phyloP scores from a whole-genome alignment of 495 filamentous ascomycete species.

The Rhypophila decipiens region DNA sequence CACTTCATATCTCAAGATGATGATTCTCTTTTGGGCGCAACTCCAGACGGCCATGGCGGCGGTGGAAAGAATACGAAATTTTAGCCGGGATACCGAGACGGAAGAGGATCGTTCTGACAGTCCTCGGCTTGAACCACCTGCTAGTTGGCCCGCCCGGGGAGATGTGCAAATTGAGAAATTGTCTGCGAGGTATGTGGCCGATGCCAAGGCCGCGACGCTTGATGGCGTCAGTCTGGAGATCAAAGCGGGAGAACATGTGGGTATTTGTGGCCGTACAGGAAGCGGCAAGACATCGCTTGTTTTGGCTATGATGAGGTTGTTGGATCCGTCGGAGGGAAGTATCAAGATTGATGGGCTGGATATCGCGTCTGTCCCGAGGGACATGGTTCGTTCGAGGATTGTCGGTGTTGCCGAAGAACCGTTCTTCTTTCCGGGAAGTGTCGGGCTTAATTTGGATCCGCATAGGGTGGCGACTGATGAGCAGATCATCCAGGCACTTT shows the following conservation, averaged over 20 bases:
- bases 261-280: slow-evolving; percentile 7
- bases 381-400: neutral
- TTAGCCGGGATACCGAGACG: slow-evolving; percentile 11
- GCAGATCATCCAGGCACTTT: neutral
- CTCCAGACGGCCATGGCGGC: slow-evolving; percentile 44
- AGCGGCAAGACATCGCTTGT: slow-evolving; percentile 82
- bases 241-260: neutral
- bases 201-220: too few relatives aligned
- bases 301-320: slow-evolving; percentile 80
- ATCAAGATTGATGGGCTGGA: slow-evolving; percentile 4
- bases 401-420: slow-evolving; percentile 46
- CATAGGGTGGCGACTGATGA: neutral
- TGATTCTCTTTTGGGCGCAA: slow-evolving; percentile 24
- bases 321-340: slow-evolving; percentile 59
- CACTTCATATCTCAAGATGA: neutral
- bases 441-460: slow-evolving; percentile 3
- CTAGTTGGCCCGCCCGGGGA: neutral
- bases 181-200: neutral
- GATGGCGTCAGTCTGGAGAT: slow-evolving; percentile 1
- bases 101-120: neutral
- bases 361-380: neutral
- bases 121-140: neutral
- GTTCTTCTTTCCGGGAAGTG: slow-evolving; percentile 38
- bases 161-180: neutral
- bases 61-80: slow-evolving; percentile 33